Base-by-base conservation (phyloP, 345 rosid genomes). In the Arabis alpina region DNA sequence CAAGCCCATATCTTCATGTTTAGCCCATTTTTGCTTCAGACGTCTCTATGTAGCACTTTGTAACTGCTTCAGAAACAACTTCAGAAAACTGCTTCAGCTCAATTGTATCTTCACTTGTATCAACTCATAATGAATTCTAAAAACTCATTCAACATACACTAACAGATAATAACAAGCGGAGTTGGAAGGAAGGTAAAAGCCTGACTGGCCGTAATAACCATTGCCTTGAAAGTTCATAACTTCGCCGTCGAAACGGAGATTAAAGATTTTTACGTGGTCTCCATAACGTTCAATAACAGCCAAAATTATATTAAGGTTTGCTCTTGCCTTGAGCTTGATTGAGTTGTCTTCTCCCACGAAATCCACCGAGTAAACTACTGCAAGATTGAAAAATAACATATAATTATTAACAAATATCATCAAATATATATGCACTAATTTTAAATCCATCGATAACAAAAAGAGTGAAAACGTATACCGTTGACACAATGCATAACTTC, bases 401-500 rank as follows among this genome's bases (percentile, higher is more conserved):
- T n/a, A 25, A 39, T 40, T 15, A 37, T 39, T 3, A 32, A 53
- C 24, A 23, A 2, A 28, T 2, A 19, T 19, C 23, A 19, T 19
- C 23, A 19, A 19, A 19, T 19, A 19, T 19, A 19, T 19, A 19
- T 19, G 23, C 23, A 19, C 23, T 19, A 19, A 19, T 19, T 19
- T 19, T 19, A 5, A 28, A 50, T 34, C n/a, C 8, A 28, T 45
- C 14, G 23, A 19, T 19, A 37, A 5, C 6, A 7, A 10, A 4
- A 30, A 43, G 2, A 0, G 15, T 30, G 23, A 19, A 19, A 19
- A 19, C 23, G 23, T 19, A 14, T 59, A 74, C 78, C 49, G 13
- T 30, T 15, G 32, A 74, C 25, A 25, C 36, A 60, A 47, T 74
- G 68, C 78, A 74, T 60, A 5, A 74, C 4, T 61, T 74, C 78